Evolutionary conservation across 192 early-diverging fungal genomes (phyloP).

Genomic region (Coemansia sp.): DNA sequence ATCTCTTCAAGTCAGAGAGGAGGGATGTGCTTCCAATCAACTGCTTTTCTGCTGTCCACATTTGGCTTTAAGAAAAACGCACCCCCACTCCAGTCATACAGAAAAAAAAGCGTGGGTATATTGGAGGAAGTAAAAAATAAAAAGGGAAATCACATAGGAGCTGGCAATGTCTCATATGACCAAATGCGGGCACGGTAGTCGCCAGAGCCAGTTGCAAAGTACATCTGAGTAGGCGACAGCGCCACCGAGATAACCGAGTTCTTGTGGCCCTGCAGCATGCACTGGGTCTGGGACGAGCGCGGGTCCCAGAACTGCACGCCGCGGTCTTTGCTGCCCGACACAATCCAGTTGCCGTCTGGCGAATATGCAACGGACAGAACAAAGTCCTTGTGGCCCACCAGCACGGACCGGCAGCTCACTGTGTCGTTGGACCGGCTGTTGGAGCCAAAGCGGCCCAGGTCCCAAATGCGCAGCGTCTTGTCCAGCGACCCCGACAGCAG

Average conservation of each 20-base stretch:
- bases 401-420: conserved; percentile 38
- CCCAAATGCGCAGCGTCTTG: conserved; percentile 90
- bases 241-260: conserved; percentile 97
- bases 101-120: no score
- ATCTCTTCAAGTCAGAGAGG: no score
- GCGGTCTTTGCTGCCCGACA: conserved; percentile 90
- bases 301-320: conserved; percentile 94
- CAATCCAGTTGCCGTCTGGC: conserved; percentile 83
- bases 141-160: conserved; percentile 16
- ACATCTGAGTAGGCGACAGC: conserved; percentile 70
- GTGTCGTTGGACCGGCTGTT: conserved; percentile 27
- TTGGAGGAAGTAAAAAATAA: background rate
- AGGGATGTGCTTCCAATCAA: no score
- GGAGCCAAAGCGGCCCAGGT: conserved; percentile 58
- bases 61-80: no score
- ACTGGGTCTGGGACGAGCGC: conserved; percentile 64
- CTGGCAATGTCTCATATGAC: conserved; percentile 62
- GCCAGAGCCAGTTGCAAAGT: conserved; percentile 96
- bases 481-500: conserved; percentile 91
- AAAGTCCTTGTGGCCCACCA: conserved; percentile 86
- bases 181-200: conserved; percentile 91
- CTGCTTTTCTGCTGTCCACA: no score
- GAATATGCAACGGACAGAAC: conserved; percentile 91
- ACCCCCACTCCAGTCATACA: no score
- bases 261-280: conserved; percentile 90